Evolutionary conservation across 23 red algal genomes (phyloP).

Genomic region (Gracilaria domingensis): DNA sequence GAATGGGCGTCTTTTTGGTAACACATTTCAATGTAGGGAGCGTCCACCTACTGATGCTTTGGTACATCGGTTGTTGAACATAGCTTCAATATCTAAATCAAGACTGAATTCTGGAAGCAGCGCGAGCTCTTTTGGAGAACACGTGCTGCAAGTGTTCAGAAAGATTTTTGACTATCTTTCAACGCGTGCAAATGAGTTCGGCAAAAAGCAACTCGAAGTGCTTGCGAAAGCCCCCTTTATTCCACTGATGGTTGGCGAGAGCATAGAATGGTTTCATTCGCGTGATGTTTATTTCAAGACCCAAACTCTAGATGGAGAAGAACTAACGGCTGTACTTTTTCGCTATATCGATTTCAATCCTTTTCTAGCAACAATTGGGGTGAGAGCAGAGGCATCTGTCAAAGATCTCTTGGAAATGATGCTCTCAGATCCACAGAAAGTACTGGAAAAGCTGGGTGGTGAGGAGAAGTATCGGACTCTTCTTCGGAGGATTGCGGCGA

Average conservation of each 20-base stretch:
- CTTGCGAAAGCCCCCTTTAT: conserved; percentile 45
- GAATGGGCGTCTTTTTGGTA: conserved; percentile 11
- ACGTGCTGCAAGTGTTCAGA: conserved; percentile 33
- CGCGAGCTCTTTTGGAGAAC: background rate
- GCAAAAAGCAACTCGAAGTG: conserved; percentile 3
- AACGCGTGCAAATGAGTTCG: conserved; percentile 43
- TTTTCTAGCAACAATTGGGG: conserved; percentile 59
- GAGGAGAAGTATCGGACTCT: conserved; percentile 33
- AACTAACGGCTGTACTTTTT: conserved; percentile 23
- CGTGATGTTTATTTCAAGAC: conserved; percentile 48
- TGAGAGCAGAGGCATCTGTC: conserved; percentile 38
- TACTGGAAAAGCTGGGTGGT: conserved; percentile 48
- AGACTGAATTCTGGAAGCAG: background rate
- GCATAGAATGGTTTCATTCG: conserved; percentile 41
- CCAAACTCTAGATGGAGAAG: background rate
- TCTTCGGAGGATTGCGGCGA: conserved; percentile 47
- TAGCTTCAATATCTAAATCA: conserved; percentile 40
- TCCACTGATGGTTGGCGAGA: conserved; percentile 12
- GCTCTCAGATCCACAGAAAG: conserved; percentile 28
- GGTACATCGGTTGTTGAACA: conserved; percentile 12
- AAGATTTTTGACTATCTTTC: conserved; percentile 48
- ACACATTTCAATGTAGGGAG: conserved; percentile 20
- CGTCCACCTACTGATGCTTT: conserved; percentile 14
- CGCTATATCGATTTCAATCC: conserved; percentile 34
- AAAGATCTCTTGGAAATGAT: conserved; percentile 44